phyloP scores from a whole-genome alignment of 352 stramenopile species.

The Thraustotheca clavata region DNA sequence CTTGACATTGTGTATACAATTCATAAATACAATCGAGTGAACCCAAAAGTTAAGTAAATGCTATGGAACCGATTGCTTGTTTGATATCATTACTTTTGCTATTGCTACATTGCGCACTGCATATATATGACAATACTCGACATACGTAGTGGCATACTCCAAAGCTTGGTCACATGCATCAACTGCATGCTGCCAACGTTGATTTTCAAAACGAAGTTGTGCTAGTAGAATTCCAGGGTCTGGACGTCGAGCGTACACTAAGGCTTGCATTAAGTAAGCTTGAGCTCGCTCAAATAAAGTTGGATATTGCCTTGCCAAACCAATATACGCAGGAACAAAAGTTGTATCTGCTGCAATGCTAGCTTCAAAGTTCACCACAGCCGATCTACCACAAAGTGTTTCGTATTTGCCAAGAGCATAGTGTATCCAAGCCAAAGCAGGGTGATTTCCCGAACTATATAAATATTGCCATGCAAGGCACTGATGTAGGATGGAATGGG shows the following conservation, averaged over 20 bases:
- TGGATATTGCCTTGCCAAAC: neutral
- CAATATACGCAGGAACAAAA: neutral
- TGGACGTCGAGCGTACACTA: neutral
- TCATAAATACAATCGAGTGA: too few species aligned
- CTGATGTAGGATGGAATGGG: neutral
- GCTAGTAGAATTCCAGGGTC: neutral
- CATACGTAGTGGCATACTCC: neutral
- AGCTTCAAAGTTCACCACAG: neutral
- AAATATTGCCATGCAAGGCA: neutral
- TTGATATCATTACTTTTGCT: neutral
- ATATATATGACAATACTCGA: neutral
- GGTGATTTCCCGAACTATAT: neutral
- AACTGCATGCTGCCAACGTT: neutral
- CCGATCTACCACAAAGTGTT: neutral
- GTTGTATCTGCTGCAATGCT: neutral
- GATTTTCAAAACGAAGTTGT: neutral
- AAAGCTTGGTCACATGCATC: neutral
- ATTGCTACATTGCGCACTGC: neutral
- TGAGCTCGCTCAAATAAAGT: neutral
- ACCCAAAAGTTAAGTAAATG: too few species aligned
- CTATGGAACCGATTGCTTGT: neutral
- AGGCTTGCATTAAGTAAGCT: neutral
- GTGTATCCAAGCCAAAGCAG: neutral
- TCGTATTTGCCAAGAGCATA: neutral
- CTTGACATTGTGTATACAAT: too few species aligned